Evolutionary conservation across 768 basidiomycete genomes (phyloP), one percentile per base, ranked within the genome.

Genomic region (Russula virescens): DNA sequence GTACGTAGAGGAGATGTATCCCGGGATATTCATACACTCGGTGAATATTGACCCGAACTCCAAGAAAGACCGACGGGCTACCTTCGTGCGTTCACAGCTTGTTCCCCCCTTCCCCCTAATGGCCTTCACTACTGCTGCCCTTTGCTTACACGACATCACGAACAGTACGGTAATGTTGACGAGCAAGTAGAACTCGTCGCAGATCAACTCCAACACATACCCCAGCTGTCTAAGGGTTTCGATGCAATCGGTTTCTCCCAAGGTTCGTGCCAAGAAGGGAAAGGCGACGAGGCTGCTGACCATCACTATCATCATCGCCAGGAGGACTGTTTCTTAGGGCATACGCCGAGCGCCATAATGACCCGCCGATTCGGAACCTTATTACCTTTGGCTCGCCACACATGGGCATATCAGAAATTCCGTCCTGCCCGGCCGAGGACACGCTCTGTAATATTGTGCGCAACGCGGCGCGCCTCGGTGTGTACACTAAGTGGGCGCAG

Each of bases 181-280:
- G 78, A 83, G 6, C 92, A 94, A 69, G 68, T 94, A 5, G 80
- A 77, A 23, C 43, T 79, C 34, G 91, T 88, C 7, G 79, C 87
- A 16, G 75, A 79, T 31, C 89, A 94, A 70, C 75, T 94, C 4
- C 74, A 77, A 34, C 78, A 73, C 1, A 80, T 94, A 38, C 78
- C 83, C 1, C 85, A 92, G 68, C 80, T 94, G 18, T 64, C 76
- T 52, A 69, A 69, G 31, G 92, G 92, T 3, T 94, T 94, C 67
- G 91, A 93, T 70, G 92, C 88, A 18, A 85, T 94, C 55, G 92
- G 92, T 1, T 87, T 94, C 73, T 94, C 91, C 1, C 92, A 94
- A 81, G 91, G 87, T 73, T 57, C n/a, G 71, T 57, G 19, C 18
- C 6, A 49, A 25, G 26, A 46, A 16, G n/a, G 34, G 6, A 4